Conservation (phyloP, 2,329 filamentous ascomycete species). For the Colletotrichum nymphaeae region DNA sequence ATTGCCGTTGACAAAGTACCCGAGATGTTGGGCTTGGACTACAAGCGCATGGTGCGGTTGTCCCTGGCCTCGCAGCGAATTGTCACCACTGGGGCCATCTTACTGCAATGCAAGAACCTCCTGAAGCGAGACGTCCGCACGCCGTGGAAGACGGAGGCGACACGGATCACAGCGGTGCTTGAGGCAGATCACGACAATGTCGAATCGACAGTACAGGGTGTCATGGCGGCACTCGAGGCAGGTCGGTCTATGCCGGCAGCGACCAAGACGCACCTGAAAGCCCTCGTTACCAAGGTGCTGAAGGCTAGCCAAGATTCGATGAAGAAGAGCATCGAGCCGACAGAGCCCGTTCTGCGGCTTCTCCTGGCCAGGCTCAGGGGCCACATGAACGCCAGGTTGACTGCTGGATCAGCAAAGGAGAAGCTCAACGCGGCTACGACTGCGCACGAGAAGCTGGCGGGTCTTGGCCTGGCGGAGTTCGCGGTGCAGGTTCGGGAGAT, state of each 20-base stretch:
- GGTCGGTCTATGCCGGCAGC: constrained; percentile 73
- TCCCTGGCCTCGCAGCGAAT: constrained; percentile 63
- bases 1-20: constrained; percentile 68
- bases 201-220: constrained; percentile 68
- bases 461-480: constrained; percentile 79
- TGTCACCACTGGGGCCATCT: constrained; percentile 78
- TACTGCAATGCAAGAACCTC: constrained; percentile 85
- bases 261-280: constrained; percentile 69
- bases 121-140: constrained; percentile 83
- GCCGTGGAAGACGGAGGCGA: constrained; percentile 81
- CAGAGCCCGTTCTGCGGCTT: constrained; percentile 71
- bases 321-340: constrained; percentile 53
- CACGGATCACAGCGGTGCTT: constrained; percentile 76
- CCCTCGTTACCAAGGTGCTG: constrained; percentile 67
- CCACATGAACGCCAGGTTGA: constrained; percentile 74
- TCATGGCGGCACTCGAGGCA: constrained; percentile 71
- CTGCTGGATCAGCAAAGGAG: constrained; percentile 75
- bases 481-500: constrained; percentile 76
- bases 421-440: constrained; percentile 76
- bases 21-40: constrained; percentile 79
- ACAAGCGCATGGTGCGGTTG: constrained; percentile 65
- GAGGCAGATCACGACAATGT: constrained; percentile 64
- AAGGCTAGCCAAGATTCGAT: constrained; percentile 61
- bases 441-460: constrained; percentile 76
- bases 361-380: constrained; percentile 74